Base-by-base conservation (phyloP, 2,329 filamentous ascomycete species). In the Bipolaris gigantea region DNA sequence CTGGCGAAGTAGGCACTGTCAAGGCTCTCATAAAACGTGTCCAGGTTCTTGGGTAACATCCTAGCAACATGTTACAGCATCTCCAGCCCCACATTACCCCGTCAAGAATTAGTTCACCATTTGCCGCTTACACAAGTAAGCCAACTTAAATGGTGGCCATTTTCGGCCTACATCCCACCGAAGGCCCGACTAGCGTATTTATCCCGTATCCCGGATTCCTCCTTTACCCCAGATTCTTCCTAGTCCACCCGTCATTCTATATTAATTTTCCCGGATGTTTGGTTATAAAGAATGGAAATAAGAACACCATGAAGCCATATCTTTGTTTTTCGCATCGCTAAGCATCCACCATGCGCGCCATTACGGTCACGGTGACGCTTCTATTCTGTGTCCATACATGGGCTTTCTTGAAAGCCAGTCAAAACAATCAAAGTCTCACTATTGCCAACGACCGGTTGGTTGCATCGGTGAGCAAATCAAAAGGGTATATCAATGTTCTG, bases 361-460 rank as follows among this genome's bases (percentile, higher is more conserved):
- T 52, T 50, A 34, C 45, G 9, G 39, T 41, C 30, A 39, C 53
- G 1, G 54, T 43, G 33, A 44, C 49, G 19, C 43, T 65, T 32
- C 48, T 64, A n/a, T 47, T 62, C 40, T 49, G 50, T 44, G 45
- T 56, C 5, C 42, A 40, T 42, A 43, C 60, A 42, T 59, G 50
- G 47, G 63, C 62, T 10, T 47, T 62, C 10, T 48, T 67, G 18
- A 58, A 57, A 27, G 59, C 58, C 19, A 58, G 57, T 9, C 57
- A 67, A 43, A 61, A 55, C 23, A 62, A 54, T 32, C 61, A 38
- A 13, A 63, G 62, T 32, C 50, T 79, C n/a, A 72, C 72, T 0
- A 69, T 82, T 9, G 60, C 69, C 36, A 82, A 81, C 55, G 73
- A 77, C 39, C 75, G 78, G 3, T 69, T 83, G 2, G 73, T 69